Conservation (phyloP, 2,329 filamentous ascomycete genomes). For the Xylaria sp. region DNA sequence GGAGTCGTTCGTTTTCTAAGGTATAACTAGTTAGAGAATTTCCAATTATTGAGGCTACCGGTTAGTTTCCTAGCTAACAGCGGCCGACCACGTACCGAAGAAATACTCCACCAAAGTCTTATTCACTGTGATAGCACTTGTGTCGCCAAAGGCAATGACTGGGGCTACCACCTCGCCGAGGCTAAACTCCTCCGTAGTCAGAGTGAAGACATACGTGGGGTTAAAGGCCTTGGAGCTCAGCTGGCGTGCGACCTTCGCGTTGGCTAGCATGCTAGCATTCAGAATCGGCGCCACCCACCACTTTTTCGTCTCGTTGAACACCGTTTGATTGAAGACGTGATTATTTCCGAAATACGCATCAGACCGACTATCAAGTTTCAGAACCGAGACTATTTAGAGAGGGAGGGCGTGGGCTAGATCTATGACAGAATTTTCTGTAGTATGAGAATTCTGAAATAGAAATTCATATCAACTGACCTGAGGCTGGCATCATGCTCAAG, state of each 20-base stretch:
- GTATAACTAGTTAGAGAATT: neutral
- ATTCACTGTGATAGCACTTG: constrained; percentile 53
- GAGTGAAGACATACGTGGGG: constrained; percentile 26
- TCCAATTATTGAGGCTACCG: neutral
- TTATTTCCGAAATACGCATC: constrained; percentile 64
- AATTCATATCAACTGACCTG: constrained; percentile 44
- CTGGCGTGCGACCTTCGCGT: constrained; percentile 25
- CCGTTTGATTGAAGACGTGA: constrained; percentile 61
- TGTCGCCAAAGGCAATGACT: constrained; percentile 62
- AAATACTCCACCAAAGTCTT: constrained; percentile 57
- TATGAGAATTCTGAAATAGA: neutral
- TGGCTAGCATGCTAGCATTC: constrained; percentile 56
- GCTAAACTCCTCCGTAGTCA: constrained; percentile 55
- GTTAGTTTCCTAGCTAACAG: neutral
- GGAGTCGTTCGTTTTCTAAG: constrained; percentile 30
- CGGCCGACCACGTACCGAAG: constrained; percentile 51
- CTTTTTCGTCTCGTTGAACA: constrained; percentile 58
- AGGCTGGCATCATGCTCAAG: constrained; percentile 62
- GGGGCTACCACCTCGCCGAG: constrained; percentile 63
- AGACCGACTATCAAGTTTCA: constrained; percentile 51
- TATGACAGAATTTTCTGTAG: neutral
- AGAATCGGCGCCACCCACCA: constrained; percentile 61
- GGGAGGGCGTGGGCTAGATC: neutral
- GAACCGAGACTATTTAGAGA: neutral
- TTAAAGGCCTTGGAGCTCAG: constrained; percentile 30